Evolutionary conservation across 192 early-diverging fungal species (phyloP).

Genomic region (Coemansia aciculifera): DNA sequence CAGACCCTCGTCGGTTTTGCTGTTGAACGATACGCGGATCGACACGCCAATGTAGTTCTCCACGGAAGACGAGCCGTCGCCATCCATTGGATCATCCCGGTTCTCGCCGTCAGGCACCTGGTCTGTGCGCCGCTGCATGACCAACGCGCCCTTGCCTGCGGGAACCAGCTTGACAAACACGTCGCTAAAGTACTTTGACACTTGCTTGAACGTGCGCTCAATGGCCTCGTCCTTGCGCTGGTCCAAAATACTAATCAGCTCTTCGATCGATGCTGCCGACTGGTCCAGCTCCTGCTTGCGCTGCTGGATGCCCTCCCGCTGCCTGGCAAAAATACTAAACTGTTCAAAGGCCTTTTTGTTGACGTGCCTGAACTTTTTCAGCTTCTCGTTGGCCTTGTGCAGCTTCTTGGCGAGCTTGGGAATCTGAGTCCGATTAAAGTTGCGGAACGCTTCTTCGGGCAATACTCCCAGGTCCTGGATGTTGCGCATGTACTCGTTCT

Average conservation of each 20-base stretch:
- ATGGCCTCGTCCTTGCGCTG: constrained; percentile 97
- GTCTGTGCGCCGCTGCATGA: constrained; percentile 77
- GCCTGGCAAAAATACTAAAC: constrained; percentile 90
- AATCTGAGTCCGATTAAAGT: constrained; percentile 54
- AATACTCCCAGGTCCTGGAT: constrained; percentile 95
- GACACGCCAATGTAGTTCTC: constrained; percentile 91
- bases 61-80: constrained; percentile 49
- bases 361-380: constrained; percentile 90
- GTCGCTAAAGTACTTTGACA: constrained; percentile 80
- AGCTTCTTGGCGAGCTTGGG: constrained; percentile 61
- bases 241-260: constrained; percentile 87
- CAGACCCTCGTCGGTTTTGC: constrained; percentile 80
- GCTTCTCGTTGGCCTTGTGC: constrained; percentile 78
- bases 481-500: constrained; percentile 81
- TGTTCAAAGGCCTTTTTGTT: constrained; percentile 99
- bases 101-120: constrained; percentile 33
- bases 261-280: constrained; percentile 75
- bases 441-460: constrained; percentile 89
- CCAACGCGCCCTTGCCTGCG: constrained; percentile 76
- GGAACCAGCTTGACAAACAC: constrained; percentile 93
- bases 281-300: constrained; percentile 88
- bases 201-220: constrained; percentile 92
- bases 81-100: constrained; percentile 49
- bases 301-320: constrained; percentile 77
- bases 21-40: constrained; percentile 93